A percentile compares a stretch with the other conserved stretches of the same genome.
Conservation (phyloP, 352 stramenopile genomes). For the Globisporangium nagaii region DNA sequence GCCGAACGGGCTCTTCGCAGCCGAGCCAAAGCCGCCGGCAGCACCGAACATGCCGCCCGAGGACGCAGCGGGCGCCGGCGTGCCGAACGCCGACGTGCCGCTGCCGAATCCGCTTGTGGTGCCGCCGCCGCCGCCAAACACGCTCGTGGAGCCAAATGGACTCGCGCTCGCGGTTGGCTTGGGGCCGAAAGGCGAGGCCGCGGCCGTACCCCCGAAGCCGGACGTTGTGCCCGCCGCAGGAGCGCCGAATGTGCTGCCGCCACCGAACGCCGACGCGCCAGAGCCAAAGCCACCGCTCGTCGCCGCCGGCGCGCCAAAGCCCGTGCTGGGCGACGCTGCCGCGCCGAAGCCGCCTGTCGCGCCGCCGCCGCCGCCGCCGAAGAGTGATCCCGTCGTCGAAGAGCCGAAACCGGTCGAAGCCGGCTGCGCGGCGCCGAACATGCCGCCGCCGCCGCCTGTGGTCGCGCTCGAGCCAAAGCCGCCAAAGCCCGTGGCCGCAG, state of each 20-base stretch:
- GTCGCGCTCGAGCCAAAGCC: slow-evolving; percentile 32
- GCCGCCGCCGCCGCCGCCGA: slow-evolving; percentile 17
- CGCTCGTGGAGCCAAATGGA: slow-evolving; percentile 45
- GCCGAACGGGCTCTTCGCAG: slow-evolving; percentile 48
- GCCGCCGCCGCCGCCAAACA: slow-evolving; percentile 31
- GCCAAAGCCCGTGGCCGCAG: slow-evolving; percentile 29
- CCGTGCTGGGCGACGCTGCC: neutral
- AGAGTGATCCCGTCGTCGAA: slow-evolving; percentile 9
- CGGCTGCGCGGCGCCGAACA: slow-evolving; percentile 23
- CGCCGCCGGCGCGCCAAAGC: slow-evolving; percentile 11
- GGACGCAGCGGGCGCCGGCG: slow-evolving; percentile 16
- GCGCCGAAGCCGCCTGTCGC: slow-evolving; percentile 8
- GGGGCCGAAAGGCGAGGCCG: slow-evolving; percentile 46
- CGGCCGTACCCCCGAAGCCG: slow-evolving; percentile 21
- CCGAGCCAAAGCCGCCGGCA: slow-evolving; percentile 29
- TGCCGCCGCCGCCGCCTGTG: slow-evolving; percentile 12
- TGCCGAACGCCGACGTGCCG: slow-evolving; percentile 28
- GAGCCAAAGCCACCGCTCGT: slow-evolving; percentile 6
- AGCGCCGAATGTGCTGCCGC: slow-evolving; percentile 12
- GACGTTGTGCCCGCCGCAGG: slow-evolving; percentile 9
- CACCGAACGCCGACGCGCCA: slow-evolving; percentile 31
- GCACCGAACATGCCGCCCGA: slow-evolving; percentile 31
- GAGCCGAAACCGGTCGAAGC: slow-evolving; percentile 31
- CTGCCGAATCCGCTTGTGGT: slow-evolving; percentile 15
- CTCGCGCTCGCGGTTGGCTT: slow-evolving; percentile 51